Evolutionary conservation across 2,329 filamentous ascomycete species (phyloP), one percentile per base, ranked within the genome.

Genomic region (Graphium sp.): DNA sequence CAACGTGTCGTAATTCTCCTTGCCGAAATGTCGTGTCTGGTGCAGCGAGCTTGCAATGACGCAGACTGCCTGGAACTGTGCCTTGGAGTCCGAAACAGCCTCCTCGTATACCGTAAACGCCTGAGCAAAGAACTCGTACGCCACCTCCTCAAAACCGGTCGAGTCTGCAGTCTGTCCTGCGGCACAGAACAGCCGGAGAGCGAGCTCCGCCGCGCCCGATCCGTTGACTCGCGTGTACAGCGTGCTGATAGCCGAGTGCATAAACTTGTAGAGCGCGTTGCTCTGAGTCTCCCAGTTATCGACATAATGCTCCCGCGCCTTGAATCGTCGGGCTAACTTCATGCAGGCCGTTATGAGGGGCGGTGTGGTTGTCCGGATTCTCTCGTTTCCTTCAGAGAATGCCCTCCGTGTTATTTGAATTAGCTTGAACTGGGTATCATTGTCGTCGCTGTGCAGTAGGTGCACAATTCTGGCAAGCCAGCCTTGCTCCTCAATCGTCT

Each of bases 71-170:
- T 98, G 89, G 60, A 95, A 98, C 49, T 98, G 89, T 10, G 85
- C 87, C 49, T 91, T 77, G 11, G 84, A 93, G 49, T 98, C 91
- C 35, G 83, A 89, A 37, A 98, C 80, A 0, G 83, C 78, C 51
- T 98, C 89, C 48, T 98, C 89, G 46, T 98, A 98, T 7, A 95
- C 83, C 0, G 87, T 95, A 43, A 98, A 98, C 1, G 89, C 87
- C 51, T 98, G 89, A 0, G 89, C 89, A 42, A 94, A 95, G 58
- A 91, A 98, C 47, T 98, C 89, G 49, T 98, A 98, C 8, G 84
- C 80, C 23, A 93, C 83, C 54, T 98, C 89, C 48, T 98, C 87
- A 40, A 92, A 91, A 3, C 79, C 80, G 8, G 74, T 82, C 50
- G 89, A 76, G 42, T 94, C 85, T 8, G 89, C 85, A 18, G 91